Base-by-base conservation (phyloP, 768 basidiomycete genomes). In the Panus rudis region DNA sequence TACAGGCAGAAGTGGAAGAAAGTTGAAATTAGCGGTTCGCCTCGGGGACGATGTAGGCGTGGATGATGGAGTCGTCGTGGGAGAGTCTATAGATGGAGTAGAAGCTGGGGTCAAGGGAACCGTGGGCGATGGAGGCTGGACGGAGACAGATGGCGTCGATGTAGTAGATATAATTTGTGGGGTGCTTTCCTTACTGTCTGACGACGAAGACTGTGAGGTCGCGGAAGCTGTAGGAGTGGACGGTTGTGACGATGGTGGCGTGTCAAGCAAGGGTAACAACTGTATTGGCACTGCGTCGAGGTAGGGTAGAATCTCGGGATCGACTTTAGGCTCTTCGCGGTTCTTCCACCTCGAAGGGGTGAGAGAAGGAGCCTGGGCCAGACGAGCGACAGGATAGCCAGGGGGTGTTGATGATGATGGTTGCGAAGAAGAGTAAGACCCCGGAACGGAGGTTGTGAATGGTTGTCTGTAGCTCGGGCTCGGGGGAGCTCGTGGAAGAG, bases 271-370 rank as follows among this genome's bases (percentile, higher is more conserved):
- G 0, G 81, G 83, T 2, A 85, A 54, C 1, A 85, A 68, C 3
- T 71, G 71, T 30, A 85, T 80, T 28, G 83, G 83, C 5, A 85
- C 81, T 21, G 58, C 56, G 33, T 57, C 58, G 17, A 59, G 56
- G 44, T 59, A 59, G 11, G 58, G 58, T 3, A 65, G 62, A 11
- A 67, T 58, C 22, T 52, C 47, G 17, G 52, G 52, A 46, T 58
- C 56, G 14, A 56, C 37, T 6, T 22, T 42, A 4, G 38, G 45
- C 24, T 48, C 50, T 28, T 49, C 43, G 24, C 58, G 50, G 46
- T 59, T 59, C 50, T 56, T 59, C 58, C 64, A 24, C 69, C 65
- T 35, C 75, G 67, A 49, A 65, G 70, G 37, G 69, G 70, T 31
- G 63, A 60, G 16, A 57, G 62, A 11, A 59, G 67, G 26, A 59